A percentile compares a stretch with the other conserved stretches of the same genome.
Conservation (phyloP, 352 stramenopile genomes). For the Phytopythium vexans region DNA sequence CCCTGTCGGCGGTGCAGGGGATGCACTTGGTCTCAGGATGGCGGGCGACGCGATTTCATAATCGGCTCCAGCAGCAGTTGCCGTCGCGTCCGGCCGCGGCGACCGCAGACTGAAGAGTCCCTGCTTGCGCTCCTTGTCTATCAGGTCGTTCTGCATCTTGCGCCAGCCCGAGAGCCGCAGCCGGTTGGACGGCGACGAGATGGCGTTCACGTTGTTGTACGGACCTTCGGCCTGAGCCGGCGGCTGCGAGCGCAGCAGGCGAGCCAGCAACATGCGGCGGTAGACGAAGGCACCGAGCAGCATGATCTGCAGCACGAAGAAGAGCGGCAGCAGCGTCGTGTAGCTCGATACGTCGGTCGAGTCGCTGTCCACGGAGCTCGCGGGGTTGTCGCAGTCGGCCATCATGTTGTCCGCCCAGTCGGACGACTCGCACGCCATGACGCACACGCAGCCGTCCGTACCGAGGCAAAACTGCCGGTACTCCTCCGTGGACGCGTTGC, state of each 20-base stretch:
- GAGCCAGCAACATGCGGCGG: conserved; percentile 35
- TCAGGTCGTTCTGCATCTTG: conserved; percentile 45
- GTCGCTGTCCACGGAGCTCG: conserved; percentile 8
- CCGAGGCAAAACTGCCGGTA: conserved; percentile 56
- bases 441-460: conserved; percentile 51
- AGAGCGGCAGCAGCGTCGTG: conserved; percentile 61
- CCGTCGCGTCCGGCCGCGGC: neutral
- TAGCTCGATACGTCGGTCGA: conserved; percentile 27
- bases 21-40: neutral
- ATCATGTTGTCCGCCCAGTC: conserved; percentile 53
- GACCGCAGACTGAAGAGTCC: conserved; percentile 5
- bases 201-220: conserved; percentile 74
- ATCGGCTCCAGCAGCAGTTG: neutral
- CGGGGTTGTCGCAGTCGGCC: conserved; percentile 35
- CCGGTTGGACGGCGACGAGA: conserved; percentile 63
- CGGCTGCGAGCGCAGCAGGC: conserved; percentile 8
- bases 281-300: conserved; percentile 63
- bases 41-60: neutral
- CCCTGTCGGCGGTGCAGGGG: neutral
- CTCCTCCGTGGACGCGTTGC: conserved; percentile 35
- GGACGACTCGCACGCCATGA: conserved; percentile 51
- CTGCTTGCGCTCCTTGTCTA: conserved; percentile 58
- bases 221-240: conserved; percentile 26
- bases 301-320: conserved; percentile 60
- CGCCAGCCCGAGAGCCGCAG: conserved; percentile 64